These are phyloP conservation scores for Setomelanomma holmii DNA, from an alignment of 2,329 filamentous ascomycete species.

Conservation along the genomic window DNA sequence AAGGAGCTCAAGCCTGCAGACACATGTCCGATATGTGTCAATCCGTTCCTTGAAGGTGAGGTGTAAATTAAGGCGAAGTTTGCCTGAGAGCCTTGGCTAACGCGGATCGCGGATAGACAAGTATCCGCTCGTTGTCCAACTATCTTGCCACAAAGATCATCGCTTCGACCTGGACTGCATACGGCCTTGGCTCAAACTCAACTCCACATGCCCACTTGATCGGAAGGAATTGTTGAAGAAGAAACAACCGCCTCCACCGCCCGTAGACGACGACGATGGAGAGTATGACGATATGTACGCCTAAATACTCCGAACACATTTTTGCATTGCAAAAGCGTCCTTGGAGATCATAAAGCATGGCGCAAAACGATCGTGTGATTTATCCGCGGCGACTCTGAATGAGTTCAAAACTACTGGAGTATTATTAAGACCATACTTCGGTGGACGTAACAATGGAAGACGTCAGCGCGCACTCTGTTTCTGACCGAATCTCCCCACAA, in stretches of 20 bases:
- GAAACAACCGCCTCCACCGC: slow-evolving; percentile 51
- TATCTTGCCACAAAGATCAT: slow-evolving; percentile 68
- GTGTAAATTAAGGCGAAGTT: slow-evolving; percentile 1
- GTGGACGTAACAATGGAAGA: too few relatives aligned
- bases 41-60: slow-evolving; percentile 66
- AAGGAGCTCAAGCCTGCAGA: slow-evolving; percentile 60
- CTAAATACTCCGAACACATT: slow-evolving; percentile 25
- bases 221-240: slow-evolving; percentile 65
- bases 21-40: slow-evolving; percentile 67
- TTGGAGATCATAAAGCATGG: slow-evolving; percentile 4
- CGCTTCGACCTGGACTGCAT: slow-evolving; percentile 71
- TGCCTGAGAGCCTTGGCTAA: slow-evolving; percentile 22
- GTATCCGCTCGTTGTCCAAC: slow-evolving; percentile 68
- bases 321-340: slow-evolving; percentile 13
- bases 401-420: too few relatives aligned
- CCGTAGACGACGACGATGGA: slow-evolving; percentile 60
- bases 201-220: slow-evolving; percentile 69
- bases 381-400: too few relatives aligned
- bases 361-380: not conserved
- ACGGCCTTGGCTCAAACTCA: slow-evolving; percentile 68
- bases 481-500: too few relatives aligned
- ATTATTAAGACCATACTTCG: too few relatives aligned
- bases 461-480: too few relatives aligned
- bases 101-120: slow-evolving; percentile 48
- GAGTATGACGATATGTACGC: slow-evolving; percentile 61